phyloP scores from a whole-genome alignment of 202 grass and related monocot species.

The Bolboschoenoplectus hybrid region DNA sequence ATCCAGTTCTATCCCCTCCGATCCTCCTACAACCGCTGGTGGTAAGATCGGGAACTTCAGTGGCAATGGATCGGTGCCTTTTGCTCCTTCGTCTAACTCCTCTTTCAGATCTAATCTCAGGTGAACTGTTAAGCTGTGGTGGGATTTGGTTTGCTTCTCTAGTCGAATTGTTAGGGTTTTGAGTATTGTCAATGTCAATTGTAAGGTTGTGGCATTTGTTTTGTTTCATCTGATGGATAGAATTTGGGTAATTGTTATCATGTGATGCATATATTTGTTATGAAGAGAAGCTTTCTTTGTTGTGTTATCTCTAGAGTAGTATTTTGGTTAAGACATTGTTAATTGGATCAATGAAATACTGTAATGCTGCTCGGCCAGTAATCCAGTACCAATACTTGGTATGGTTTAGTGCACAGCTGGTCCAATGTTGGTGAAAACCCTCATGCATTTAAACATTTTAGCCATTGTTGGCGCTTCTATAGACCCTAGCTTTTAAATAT shows the following conservation, averaged over 20 bases:
- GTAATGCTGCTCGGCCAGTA: neutral
- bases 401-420: neutral
- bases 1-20: conserved; percentile 43
- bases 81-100: conserved; percentile 2
- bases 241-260: neutral
- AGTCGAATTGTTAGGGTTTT: neutral
- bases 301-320: neutral
- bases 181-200: neutral
- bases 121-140: conserved; percentile 3
- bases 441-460: neutral
- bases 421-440: conserved; percentile 1
- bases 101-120: conserved; percentile 39
- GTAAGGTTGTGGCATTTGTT: neutral
- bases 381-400: conserved; percentile 3
- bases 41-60: neutral
- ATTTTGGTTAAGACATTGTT: neutral
- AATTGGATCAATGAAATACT: neutral
- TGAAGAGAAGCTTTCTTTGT: neutral
- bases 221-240: conserved; percentile 14
- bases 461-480: neutral
- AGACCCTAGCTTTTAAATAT: neutral
- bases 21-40: conserved; percentile 14
- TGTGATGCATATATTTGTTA: conserved; percentile 10
- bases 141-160: neutral
- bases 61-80: conserved; percentile 31